These are phyloP conservation scores for Buddleja alternifolia DNA, from an alignment of 257 asterid genomes.

Conservation along the genomic window DNA sequence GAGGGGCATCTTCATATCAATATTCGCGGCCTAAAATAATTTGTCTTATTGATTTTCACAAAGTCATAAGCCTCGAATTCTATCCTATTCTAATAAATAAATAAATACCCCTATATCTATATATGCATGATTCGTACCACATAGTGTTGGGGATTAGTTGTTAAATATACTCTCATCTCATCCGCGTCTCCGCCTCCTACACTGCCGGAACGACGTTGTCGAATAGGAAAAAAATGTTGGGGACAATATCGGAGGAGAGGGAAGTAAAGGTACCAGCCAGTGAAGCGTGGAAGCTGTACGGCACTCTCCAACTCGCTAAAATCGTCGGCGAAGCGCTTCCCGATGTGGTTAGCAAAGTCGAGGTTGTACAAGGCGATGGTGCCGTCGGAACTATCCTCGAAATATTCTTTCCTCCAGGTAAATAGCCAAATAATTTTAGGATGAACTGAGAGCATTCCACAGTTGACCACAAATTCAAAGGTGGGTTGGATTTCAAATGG, in stretches of 20 bases:
- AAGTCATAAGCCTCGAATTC: no score
- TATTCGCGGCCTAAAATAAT: no score
- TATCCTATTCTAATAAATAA: no score
- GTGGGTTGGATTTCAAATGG: no score
- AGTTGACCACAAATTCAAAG: no score
- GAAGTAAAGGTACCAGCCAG: slow-evolving; percentile 51
- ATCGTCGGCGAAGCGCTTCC: slow-evolving; percentile 39
- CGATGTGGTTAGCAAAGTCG: slow-evolving; percentile 38
- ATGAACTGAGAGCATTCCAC: no score
- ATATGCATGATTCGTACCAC: no score
- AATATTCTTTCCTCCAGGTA: slow-evolving; percentile 49
- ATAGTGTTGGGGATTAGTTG: not conserved
- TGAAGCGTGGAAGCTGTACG: slow-evolving; percentile 69
- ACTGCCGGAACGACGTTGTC: no score
- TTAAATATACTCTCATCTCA: not conserved
- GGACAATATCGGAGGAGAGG: slow-evolving; percentile 44
- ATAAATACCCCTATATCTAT: no score
- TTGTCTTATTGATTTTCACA: no score
- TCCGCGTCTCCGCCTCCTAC: no score
- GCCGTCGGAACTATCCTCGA: slow-evolving; percentile 53
- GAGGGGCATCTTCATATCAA: no score
- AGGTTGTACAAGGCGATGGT: slow-evolving; percentile 61
- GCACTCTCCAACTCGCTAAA: slow-evolving; percentile 44
- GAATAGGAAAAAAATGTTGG: slow-evolving; percentile 37
- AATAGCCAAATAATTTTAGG: not conserved